Conservation (phyloP, 1,284 basidiomycete genomes). For the Amylostereum chailletii region DNA sequence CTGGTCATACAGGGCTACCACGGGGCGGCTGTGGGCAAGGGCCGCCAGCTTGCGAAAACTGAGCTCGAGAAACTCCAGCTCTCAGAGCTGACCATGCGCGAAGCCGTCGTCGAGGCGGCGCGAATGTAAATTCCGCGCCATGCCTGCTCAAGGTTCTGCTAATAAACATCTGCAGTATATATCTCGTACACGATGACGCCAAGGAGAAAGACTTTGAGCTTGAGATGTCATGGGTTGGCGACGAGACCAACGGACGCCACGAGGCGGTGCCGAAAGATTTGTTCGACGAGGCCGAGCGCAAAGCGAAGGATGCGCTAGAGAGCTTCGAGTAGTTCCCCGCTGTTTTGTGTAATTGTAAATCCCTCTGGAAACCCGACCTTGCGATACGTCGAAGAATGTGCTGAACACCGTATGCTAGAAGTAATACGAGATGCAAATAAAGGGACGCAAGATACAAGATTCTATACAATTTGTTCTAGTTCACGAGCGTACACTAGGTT, state of each 20-base stretch:
- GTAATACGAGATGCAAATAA: neutral
- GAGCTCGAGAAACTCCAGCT: constrained; percentile 95
- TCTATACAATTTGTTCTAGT: constrained; percentile 80
- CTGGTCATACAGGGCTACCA: constrained; percentile 66
- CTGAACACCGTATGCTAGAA: no score
- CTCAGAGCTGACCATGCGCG: constrained; percentile 64
- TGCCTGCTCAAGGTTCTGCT: no score
- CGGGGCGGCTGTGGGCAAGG: constrained; percentile 94
- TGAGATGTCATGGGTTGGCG: constrained; percentile 94
- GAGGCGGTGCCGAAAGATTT: constrained; percentile 80
- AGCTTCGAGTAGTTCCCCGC: constrained; percentile 65
- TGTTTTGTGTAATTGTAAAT: constrained; percentile 12
- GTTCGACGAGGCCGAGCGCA: constrained; percentile 77
- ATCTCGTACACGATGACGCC: constrained; percentile 94
- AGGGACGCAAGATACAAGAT: constrained; percentile 1
- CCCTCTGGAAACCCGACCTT: neutral
- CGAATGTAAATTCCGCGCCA: constrained; percentile 64
- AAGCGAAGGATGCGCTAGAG: constrained; percentile 85
- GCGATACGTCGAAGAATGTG: neutral
- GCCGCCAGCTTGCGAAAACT: constrained; percentile 94
- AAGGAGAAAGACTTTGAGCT: constrained; percentile 99
- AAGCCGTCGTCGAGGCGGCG: constrained; percentile 92
- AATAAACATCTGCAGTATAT: constrained; percentile 55
- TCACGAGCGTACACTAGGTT: constrained; percentile 76
- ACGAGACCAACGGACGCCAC: constrained; percentile 79